These are phyloP conservation scores for Spiraea crenata DNA, from an alignment of 331 rosid species.

Conservation along the genomic window DNA sequence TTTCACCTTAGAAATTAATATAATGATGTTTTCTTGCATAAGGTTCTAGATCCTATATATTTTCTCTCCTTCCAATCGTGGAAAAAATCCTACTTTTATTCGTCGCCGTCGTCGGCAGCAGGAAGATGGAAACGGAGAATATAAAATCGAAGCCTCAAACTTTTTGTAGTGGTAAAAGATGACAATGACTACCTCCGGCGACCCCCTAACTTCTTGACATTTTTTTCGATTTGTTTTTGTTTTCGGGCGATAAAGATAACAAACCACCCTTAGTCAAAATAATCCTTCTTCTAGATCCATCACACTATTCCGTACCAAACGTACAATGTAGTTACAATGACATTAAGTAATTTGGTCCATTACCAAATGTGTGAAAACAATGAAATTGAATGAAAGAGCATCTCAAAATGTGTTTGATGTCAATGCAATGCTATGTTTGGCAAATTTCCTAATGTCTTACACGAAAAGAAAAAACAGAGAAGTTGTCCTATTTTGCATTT, in stretches of 20 bases:
- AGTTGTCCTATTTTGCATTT: no score
- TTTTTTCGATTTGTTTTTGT: background rate
- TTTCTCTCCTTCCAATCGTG: constrained; percentile 15
- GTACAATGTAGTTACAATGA: background rate
- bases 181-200: background rate
- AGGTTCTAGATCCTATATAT: background rate
- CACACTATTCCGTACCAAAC: no score
- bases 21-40: no score
- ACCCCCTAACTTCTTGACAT: background rate
- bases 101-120: background rate
- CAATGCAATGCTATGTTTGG: no score
- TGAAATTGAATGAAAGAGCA: no score
- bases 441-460: no score
- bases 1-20: no score
- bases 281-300: constrained; percentile 5
- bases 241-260: background rate
- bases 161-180: background rate
- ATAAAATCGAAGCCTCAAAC: background rate
- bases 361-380: no score
- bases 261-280: background rate
- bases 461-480: no score
- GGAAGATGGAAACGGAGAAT: background rate
- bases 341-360: background rate
- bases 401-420: no score
- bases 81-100: background rate